Percentiles rank a stretch among this genome's conserved stretches.
Evolutionary conservation across 305 asterid species (phyloP).

Genomic region (Fraxinus xanthoxyloides): DNA sequence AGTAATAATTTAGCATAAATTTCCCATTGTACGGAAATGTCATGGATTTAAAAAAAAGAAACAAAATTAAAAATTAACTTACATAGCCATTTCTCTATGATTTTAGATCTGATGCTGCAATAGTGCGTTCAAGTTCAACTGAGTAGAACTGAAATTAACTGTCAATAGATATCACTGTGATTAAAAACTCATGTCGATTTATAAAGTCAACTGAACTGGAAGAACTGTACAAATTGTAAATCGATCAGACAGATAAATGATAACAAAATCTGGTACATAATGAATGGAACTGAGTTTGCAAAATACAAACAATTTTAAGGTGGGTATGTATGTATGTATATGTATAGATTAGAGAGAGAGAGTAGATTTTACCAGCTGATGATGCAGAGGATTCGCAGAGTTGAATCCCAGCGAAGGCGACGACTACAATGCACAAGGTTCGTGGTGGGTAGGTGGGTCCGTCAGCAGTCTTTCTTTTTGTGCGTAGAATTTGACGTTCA

Average conservation of each 20-base stretch:
- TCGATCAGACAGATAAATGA: slow-evolving; percentile 2
- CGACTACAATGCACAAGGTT: neutral
- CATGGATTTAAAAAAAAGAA: neutral
- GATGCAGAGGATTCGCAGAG: slow-evolving; percentile 15
- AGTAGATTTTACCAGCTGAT: slow-evolving; percentile 15
- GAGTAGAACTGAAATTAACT: neutral
- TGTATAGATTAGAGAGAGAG: neutral
- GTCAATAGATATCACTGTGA: neutral
- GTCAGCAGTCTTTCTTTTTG: neutral
- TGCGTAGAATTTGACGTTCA: neutral
- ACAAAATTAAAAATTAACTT: neutral
- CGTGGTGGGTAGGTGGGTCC: neutral
- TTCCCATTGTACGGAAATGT: slow-evolving; percentile 3
- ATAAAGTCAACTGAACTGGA: neutral
- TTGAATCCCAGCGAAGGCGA: neutral
- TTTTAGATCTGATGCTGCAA: neutral
- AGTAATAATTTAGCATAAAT: slow-evolving; percentile 9
- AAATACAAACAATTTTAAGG: neutral
- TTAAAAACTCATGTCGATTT: neutral
- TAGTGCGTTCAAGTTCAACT: neutral
- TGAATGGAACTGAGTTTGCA: neutral
- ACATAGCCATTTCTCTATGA: neutral
- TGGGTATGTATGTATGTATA: neutral
- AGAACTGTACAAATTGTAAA: neutral
- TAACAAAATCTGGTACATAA: slow-evolving; percentile 5